These are phyloP conservation scores for Calonectria naviculata DNA, from an alignment of 2,329 filamentous ascomycete species.

Conservation along the genomic window DNA sequence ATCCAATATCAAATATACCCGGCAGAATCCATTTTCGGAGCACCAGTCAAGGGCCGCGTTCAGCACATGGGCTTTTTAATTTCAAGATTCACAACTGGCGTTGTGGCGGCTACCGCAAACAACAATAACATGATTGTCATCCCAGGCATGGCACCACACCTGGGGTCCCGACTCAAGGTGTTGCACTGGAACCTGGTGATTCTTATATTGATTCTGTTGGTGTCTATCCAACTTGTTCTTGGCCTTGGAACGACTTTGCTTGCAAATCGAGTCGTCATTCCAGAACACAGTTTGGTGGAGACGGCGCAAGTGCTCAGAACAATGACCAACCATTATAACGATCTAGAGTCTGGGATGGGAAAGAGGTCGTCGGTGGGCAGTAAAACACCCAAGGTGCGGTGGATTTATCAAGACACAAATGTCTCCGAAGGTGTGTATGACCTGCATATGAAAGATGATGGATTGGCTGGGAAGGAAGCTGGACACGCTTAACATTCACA, in stretches of 20 bases:
- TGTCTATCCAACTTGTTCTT: neutral
- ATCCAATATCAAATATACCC: slow-evolving; percentile 52
- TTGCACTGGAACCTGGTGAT: slow-evolving; percentile 39
- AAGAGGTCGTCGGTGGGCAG: neutral
- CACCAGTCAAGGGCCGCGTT: slow-evolving; percentile 41
- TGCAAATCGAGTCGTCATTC: neutral
- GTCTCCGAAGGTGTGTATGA: too few relatives aligned
- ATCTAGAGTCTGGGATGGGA: neutral
- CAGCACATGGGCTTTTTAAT: slow-evolving; percentile 49
- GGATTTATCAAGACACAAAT: too few relatives aligned
- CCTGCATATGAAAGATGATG: too few relatives aligned
- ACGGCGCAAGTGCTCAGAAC: neutral
- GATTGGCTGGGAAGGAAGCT: too few relatives aligned
- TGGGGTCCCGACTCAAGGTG: slow-evolving; percentile 47
- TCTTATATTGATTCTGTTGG: neutral
- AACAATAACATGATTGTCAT: slow-evolving; percentile 40
- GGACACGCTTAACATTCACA: too few relatives aligned
- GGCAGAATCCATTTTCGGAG: slow-evolving; percentile 51
- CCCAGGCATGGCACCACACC: slow-evolving; percentile 43
- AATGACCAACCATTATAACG: neutral
- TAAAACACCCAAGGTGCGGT: too few relatives aligned
- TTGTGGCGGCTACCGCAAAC: slow-evolving; percentile 47
- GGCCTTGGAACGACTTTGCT: neutral
- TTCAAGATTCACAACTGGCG: slow-evolving; percentile 49
- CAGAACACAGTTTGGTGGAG: neutral